A percentile compares a stretch with the other conserved stretches of the same genome.
These are phyloP conservation scores for Dissoconium aciculare DNA, from an alignment of 2,329 filamentous ascomycete species.

Conservation along the genomic window DNA sequence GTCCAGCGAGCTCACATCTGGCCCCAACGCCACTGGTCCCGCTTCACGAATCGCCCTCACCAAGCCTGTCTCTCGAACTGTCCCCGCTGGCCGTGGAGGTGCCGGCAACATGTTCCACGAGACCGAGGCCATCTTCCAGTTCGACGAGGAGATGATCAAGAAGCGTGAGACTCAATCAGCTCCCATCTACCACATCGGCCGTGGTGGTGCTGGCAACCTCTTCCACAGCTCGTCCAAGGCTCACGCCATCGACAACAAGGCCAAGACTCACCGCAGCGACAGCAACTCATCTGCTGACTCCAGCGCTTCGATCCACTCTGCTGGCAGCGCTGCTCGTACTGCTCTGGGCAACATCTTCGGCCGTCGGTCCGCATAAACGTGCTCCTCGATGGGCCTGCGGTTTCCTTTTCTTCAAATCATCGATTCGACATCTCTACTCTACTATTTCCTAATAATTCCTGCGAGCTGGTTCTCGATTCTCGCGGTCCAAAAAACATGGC, in stretches of 20 bases:
- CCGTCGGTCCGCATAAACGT: constrained; percentile 11
- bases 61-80: constrained; percentile 37
- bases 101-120: constrained; percentile 42
- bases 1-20: constrained; percentile 38
- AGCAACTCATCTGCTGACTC: constrained; percentile 7
- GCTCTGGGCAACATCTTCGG: constrained; percentile 11
- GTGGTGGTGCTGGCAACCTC: constrained; percentile 45
- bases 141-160: constrained; percentile 50
- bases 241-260: constrained; percentile 10
- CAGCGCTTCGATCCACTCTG: constrained; percentile 5
- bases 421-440: constrained; percentile 5
- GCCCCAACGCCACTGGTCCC: constrained; percentile 31
- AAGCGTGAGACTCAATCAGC: constrained; percentile 32
- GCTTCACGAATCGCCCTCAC: constrained; percentile 36
- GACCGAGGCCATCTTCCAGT: constrained; percentile 49
- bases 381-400: no score
- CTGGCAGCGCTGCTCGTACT: not conserved
- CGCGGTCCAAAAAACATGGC: no score
- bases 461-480: constrained; percentile 14
- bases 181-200: constrained; percentile 49
- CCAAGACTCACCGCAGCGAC: constrained; percentile 6
- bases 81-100: constrained; percentile 42
- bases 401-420: not conserved
- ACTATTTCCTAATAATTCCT: constrained; percentile 4
- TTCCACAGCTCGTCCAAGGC: constrained; percentile 26